These are phyloP conservation scores for Hygrophila difformis DNA, from an alignment of 257 asterid genomes.

Conservation along the genomic window DNA sequence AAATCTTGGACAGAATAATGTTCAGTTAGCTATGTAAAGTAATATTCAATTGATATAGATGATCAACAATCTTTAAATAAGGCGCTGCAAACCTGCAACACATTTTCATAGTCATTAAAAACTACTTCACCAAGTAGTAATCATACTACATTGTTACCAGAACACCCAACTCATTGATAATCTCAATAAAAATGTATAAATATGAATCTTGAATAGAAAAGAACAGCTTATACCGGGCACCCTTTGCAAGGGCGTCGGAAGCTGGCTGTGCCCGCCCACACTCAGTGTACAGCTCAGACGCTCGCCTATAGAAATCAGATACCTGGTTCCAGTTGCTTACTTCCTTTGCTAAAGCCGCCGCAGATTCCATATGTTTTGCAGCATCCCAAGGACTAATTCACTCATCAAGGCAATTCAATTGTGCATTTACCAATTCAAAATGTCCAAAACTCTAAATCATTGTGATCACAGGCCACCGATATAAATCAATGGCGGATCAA, in stretches of 20 bases:
- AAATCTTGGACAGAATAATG: too few relatives aligned
- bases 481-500: background rate
- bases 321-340: slow-evolving; percentile 79
- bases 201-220: background rate
- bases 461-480: background rate
- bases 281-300: slow-evolving; percentile 76
- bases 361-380: slow-evolving; percentile 95
- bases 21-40: too few relatives aligned
- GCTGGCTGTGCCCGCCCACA: slow-evolving; percentile 96
- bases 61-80: too few relatives aligned
- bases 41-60: too few relatives aligned
- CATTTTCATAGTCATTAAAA: too few relatives aligned
- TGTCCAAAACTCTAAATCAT: background rate
- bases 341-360: slow-evolving; percentile 82
- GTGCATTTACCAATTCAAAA: background rate
- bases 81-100: too few relatives aligned
- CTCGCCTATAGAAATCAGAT: slow-evolving; percentile 77
- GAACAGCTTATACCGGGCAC: slow-evolving; percentile 65
- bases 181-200: background rate
- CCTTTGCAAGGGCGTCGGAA: slow-evolving; percentile 96
- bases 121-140: too few relatives aligned
- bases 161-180: background rate
- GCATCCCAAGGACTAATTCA: slow-evolving; percentile 97
- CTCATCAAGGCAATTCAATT: slow-evolving; percentile 24
- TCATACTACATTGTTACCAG: too few relatives aligned